Percentiles rank a stretch among this genome's conserved stretches.
phyloP scores from a whole-genome alignment of 2,329 filamentous ascomycete genomes.

The Curvularia eragrostidis region DNA sequence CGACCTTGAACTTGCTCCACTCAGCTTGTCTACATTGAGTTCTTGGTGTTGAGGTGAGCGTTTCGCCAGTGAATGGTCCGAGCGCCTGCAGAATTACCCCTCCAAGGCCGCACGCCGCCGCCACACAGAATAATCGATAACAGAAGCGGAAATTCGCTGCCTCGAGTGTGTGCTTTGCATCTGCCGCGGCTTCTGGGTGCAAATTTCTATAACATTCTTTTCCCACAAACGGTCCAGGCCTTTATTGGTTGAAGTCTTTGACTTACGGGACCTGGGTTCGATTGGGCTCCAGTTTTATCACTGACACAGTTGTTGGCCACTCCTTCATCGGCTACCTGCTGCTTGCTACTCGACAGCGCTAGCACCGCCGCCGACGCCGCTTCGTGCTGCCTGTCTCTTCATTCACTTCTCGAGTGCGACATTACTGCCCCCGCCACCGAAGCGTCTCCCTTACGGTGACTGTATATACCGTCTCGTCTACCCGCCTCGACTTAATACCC shows the following conservation, averaged over 20 bases:
- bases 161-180: constrained; percentile 34
- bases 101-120: constrained; percentile 19
- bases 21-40: too few relatives aligned
- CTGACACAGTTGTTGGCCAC: constrained; percentile 4
- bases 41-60: neutral
- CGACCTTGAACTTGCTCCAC: neutral
- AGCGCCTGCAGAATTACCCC: constrained; percentile 19
- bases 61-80: constrained; percentile 4
- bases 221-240: constrained; percentile 28
- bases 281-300: constrained; percentile 17
- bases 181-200: constrained; percentile 25
- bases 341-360: neutral
- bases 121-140: constrained; percentile 28
- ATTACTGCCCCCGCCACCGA: constrained; percentile 21
- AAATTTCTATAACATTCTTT: constrained; percentile 24
- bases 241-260: constrained; percentile 32
- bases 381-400: neutral
- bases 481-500: neutral
- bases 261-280: constrained; percentile 29
- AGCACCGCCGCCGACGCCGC: constrained; percentile 9
- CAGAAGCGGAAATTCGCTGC: constrained; percentile 35
- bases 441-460: constrained; percentile 11
- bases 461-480: constrained; percentile 3
- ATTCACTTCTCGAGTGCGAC: constrained; percentile 9
- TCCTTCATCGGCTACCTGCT: constrained; percentile 1